Base-by-base conservation (phyloP, 2,329 filamentous ascomycete species). In the Aureobasidium sp. region DNA sequence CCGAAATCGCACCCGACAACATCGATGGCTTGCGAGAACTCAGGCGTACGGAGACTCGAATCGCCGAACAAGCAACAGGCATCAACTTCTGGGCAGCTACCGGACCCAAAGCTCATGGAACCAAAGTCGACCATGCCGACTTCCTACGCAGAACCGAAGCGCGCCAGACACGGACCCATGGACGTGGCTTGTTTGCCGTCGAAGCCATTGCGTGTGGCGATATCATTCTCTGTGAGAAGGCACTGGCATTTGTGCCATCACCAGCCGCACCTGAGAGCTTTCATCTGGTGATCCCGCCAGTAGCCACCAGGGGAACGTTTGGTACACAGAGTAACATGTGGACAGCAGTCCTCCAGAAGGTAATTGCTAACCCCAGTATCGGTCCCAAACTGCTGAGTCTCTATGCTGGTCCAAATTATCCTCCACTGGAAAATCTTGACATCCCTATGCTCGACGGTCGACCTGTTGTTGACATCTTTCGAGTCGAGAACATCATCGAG, bases 401-500 rank as follows among this genome's bases (percentile, higher is more conserved):
- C 1, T 61, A 63, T 27, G 64, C 64, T 45, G 64, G 62, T 19
- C 53, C 53, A 15, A 57, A 57, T 17, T 35, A 50, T 13, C 31
- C 23, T 61, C 53, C 25, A 64, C 66, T 55, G 19, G 50, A 27
- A 40, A 57, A 8, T 61, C 60, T 33, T 40, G 33, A 50, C 4
- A 33, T 42, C 19, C 35, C 55, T 6, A 50, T 59, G 19, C 21
- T 55, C 6, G 60, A 61, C 8, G 51, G 51, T 11, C 15, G 13
- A 37, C 58, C 47, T 37, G 58, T 60, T 13, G 19, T 60, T 29
- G 58, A 60, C 29, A 46, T 42, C 10, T 77, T 75, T 61, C 64
- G 64, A n/a, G 60, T 75, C 5, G 67, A 74, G 58, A 74, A 77
- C 65, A 69, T 70, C 7, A 72, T 77, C 54, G 72, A 74, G n/a